phyloP scores from a whole-genome alignment of 768 basidiomycete genomes.

The Lyophyllum shimeji region DNA sequence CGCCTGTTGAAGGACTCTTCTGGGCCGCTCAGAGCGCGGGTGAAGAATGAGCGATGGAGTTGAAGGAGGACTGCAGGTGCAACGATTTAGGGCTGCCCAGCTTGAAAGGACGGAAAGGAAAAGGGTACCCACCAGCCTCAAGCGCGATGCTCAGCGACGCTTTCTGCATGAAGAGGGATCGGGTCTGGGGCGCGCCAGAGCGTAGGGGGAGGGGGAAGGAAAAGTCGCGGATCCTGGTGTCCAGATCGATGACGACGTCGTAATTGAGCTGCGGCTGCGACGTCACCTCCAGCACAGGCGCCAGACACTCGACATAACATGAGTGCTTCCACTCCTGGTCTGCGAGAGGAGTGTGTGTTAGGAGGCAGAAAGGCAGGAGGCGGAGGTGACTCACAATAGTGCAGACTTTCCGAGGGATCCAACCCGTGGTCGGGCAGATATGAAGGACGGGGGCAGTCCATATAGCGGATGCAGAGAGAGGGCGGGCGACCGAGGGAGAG shows the following conservation, averaged over 20 bases:
- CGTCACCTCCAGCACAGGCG: constrained; percentile 58
- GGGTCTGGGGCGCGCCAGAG: constrained; percentile 38
- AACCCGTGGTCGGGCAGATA: constrained; percentile 40
- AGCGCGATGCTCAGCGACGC: constrained; percentile 57
- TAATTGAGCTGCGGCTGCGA: constrained; percentile 55
- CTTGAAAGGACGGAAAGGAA: neutral
- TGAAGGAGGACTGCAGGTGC: constrained; percentile 54
- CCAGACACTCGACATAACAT: constrained; percentile 58
- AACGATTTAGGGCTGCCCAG: neutral
- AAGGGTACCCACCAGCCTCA: constrained; percentile 51
- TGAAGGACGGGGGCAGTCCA: constrained; percentile 54
- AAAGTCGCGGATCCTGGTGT: constrained; percentile 61
- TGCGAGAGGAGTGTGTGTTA: constrained; percentile 19
- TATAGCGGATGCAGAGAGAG: constrained; percentile 58
- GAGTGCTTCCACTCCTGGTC: constrained; percentile 74
- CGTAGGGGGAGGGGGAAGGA: constrained; percentile 49
- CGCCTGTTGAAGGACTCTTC: constrained; percentile 60
- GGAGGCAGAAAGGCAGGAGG: neutral
- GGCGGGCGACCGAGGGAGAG: constrained; percentile 70
- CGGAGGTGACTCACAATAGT: constrained; percentile 35
- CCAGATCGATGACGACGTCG: constrained; percentile 52
- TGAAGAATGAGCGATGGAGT: constrained; percentile 68
- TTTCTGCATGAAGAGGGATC: constrained; percentile 57
- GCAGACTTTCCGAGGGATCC: constrained; percentile 36
- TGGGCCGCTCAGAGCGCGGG: constrained; percentile 55